Conservation (phyloP, 2,329 filamentous ascomycete species). For the Davidsoniella eucalypti region DNA sequence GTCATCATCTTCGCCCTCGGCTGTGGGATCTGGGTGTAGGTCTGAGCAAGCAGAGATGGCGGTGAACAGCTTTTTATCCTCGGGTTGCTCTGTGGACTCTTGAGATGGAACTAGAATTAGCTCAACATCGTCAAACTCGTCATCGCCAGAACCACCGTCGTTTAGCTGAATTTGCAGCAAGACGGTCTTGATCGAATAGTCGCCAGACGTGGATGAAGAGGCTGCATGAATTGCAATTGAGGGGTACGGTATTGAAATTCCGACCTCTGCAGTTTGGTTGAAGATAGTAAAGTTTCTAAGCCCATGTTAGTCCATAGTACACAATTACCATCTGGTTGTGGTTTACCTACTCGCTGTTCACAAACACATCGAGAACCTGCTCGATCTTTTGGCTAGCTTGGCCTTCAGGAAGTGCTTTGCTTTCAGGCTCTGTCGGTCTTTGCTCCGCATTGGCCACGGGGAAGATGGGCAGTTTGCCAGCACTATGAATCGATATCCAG, state of each 20-base stretch:
- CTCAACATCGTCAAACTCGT: slow-evolving; percentile 52
- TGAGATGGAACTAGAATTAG: slow-evolving; percentile 44
- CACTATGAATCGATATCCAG: slow-evolving; percentile 37
- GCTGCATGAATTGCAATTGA: slow-evolving; percentile 60
- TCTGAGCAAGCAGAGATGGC: slow-evolving; percentile 62
- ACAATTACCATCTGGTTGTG: neutral
- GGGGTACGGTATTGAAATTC: slow-evolving; percentile 57
- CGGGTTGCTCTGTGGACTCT: slow-evolving; percentile 17
- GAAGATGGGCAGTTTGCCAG: slow-evolving; percentile 38
- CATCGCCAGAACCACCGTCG: slow-evolving; percentile 32
- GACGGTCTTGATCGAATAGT: slow-evolving; percentile 30
- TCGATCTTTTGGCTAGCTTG: slow-evolving; percentile 24
- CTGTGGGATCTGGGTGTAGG: slow-evolving; percentile 54
- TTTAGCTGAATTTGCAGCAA: slow-evolving; percentile 55
- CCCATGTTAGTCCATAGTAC: neutral
- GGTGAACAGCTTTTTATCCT: slow-evolving; percentile 37
- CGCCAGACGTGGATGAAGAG: slow-evolving; percentile 29
- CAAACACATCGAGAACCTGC: slow-evolving; percentile 38
- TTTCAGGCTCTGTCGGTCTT: slow-evolving; percentile 20
- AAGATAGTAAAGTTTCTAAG: slow-evolving; percentile 42
- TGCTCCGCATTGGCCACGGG: slow-evolving; percentile 21
- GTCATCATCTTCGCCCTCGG: slow-evolving; percentile 40
- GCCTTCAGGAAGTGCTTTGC: slow-evolving; percentile 20
- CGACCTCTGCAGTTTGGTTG: slow-evolving; percentile 37
- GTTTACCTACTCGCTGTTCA: slow-evolving; percentile 37